Evolutionary conservation across 768 basidiomycete species (phyloP).

Genomic region (Hygrocybe punicea): DNA sequence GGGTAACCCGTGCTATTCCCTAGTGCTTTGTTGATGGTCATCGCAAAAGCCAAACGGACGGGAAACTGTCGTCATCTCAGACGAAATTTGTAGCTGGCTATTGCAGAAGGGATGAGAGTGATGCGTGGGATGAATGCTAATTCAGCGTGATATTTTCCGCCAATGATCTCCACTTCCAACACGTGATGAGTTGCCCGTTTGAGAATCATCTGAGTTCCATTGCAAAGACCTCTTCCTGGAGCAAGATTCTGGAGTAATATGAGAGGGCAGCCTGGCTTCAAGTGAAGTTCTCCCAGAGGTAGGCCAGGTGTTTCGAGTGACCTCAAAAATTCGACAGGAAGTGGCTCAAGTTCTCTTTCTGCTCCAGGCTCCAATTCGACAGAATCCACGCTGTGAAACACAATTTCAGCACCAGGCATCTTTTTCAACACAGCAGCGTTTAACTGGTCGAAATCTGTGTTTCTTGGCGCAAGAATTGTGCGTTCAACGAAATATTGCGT

Average conservation of each 20-base stretch:
- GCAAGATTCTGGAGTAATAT: constrained; percentile 41
- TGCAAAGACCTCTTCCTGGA: no score
- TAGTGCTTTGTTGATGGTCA: constrained; percentile 53
- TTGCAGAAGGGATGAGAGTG: constrained; percentile 26
- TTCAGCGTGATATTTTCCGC: constrained; percentile 37
- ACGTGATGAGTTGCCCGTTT: constrained; percentile 25
- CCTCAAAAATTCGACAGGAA: constrained; percentile 39
- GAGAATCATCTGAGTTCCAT: constrained; percentile 33
- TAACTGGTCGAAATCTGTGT: no score
- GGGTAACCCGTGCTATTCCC: no score
- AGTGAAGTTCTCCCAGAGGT: constrained; percentile 35
- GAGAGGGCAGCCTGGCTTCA: constrained; percentile 35
- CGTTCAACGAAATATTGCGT: constrained; percentile 34
- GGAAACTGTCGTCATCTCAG: constrained; percentile 42
- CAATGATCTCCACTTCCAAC: constrained; percentile 34
- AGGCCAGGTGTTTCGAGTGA: constrained; percentile 37
- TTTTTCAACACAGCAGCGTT: background rate
- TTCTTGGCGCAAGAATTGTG: constrained; percentile 31
- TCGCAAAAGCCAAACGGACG: constrained; percentile 43
- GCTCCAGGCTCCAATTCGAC: background rate
- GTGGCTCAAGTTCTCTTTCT: background rate
- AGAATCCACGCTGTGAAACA: background rate
- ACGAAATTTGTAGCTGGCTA: constrained; percentile 25
- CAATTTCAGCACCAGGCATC: background rate
- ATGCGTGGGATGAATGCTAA: constrained; percentile 41